Evolutionary conservation across 2,329 filamentous ascomycete species (phyloP).

Genomic region (Colletotrichum eremochloae): DNA sequence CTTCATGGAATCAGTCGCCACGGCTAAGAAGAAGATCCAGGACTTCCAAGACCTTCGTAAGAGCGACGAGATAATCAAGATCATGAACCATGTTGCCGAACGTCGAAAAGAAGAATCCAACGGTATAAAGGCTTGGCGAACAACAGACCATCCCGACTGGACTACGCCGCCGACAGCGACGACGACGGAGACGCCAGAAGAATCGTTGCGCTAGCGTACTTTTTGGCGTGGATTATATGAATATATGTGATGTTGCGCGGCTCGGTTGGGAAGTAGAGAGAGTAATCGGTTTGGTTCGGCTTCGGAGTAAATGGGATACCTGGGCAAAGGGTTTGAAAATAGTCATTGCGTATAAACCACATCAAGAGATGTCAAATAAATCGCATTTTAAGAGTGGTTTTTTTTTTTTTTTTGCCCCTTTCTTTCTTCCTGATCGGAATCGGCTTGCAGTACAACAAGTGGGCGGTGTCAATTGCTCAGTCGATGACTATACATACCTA

Average conservation of each 20-base stretch:
- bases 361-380: not conserved
- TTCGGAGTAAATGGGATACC: constrained; percentile 43
- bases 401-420: not conserved
- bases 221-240: too few relatives aligned
- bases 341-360: not conserved
- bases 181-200: constrained; percentile 46
- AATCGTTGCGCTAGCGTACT: not conserved
- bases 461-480: too few relatives aligned
- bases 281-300: not conserved
- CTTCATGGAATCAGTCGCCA: constrained; percentile 62
- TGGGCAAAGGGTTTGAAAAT: not conserved
- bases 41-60: constrained; percentile 63
- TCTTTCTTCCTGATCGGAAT: too few relatives aligned
- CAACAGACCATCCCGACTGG: constrained; percentile 72
- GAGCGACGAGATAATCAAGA: constrained; percentile 60
- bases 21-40: constrained; percentile 64
- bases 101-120: constrained; percentile 68
- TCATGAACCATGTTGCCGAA: constrained; percentile 65
- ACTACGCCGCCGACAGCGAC: constrained; percentile 58
- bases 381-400: not conserved
- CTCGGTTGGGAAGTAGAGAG: not conserved
- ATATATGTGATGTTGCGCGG: constrained; percentile 17
- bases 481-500: not conserved
- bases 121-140: constrained; percentile 71
- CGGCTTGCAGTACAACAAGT: not conserved